These are phyloP conservation scores for Chaetomidium leptoderma DNA, from an alignment of 495 filamentous ascomycete species.

Conservation along the genomic window DNA sequence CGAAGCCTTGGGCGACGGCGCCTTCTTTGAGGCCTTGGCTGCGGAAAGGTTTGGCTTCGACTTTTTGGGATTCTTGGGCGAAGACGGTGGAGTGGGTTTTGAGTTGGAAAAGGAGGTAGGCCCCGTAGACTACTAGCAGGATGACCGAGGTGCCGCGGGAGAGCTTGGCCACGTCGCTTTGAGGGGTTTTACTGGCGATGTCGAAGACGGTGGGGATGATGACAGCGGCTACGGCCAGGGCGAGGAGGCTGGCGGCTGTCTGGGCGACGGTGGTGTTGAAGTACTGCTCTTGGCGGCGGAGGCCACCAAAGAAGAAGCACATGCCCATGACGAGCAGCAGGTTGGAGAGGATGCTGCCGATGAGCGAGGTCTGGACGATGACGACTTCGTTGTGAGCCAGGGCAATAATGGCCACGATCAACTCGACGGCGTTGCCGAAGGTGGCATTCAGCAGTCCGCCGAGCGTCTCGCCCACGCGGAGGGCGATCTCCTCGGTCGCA, in stretches of 20 bases:
- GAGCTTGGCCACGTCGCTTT: slow-evolving; percentile 49
- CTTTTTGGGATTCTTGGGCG: slow-evolving; percentile 68
- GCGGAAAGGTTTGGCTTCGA: slow-evolving; percentile 41
- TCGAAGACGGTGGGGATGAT: slow-evolving; percentile 88
- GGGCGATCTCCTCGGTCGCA: slow-evolving; percentile 84
- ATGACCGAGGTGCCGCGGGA: slow-evolving; percentile 72
- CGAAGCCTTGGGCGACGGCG: slow-evolving; percentile 57
- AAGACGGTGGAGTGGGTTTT: slow-evolving; percentile 72
- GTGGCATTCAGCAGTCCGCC: slow-evolving; percentile 84
- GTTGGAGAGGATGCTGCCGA: slow-evolving; percentile 89
- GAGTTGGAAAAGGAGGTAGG: slow-evolving; percentile 78
- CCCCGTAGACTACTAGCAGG: slow-evolving; percentile 69
- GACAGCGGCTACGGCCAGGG: slow-evolving; percentile 71
- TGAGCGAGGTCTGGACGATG: slow-evolving; percentile 89
- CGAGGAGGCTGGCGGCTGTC: slow-evolving; percentile 77
- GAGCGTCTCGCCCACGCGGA: slow-evolving; percentile 77
- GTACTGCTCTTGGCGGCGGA: slow-evolving; percentile 73
- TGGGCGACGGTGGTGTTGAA: slow-evolving; percentile 95
- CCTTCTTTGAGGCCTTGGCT: slow-evolving; percentile 44
- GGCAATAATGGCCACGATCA: slow-evolving; percentile 86
- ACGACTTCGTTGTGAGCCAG: slow-evolving; percentile 66
- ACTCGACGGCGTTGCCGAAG: slow-evolving; percentile 88
- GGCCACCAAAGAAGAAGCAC: slow-evolving; percentile 87
- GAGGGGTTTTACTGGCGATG: slow-evolving; percentile 33
- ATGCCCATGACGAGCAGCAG: slow-evolving; percentile 87